phyloP scores from a whole-genome alignment of 1,284 basidiomycete genomes.

The Vanrija pseudolonga region DNA sequence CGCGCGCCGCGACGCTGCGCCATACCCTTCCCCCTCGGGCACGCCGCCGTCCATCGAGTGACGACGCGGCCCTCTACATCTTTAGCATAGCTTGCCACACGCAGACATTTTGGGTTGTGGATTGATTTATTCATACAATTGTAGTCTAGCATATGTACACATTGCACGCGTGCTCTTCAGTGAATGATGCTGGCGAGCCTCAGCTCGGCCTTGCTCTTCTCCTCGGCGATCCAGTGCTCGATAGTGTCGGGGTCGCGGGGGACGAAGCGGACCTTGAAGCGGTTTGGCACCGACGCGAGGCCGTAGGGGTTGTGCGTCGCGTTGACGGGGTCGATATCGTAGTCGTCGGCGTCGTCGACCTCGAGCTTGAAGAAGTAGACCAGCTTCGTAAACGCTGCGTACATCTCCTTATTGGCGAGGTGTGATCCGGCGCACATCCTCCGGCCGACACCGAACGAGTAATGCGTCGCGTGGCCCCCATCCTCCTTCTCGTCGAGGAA shows the following conservation, averaged over 20 bases:
- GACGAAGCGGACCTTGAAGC: slow-evolving; percentile 18
- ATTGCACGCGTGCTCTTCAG: no score
- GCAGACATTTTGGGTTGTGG: no score
- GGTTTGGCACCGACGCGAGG: slow-evolving; percentile 5
- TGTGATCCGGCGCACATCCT: slow-evolving; percentile 21
- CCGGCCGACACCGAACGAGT: slow-evolving; percentile 21
- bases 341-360: slow-evolving; percentile 10
- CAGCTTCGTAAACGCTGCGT: slow-evolving; percentile 15
- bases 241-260: slow-evolving; percentile 16
- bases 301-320: slow-evolving; percentile 11
- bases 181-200: slow-evolving; percentile 5
- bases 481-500: slow-evolving; percentile 14
- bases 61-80: no score
- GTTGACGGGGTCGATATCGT: slow-evolving; percentile 16
- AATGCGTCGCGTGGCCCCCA: slow-evolving; percentile 8
- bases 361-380: slow-evolving; percentile 20
- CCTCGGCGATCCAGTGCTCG: slow-evolving; percentile 18
- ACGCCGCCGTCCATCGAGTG: no score
- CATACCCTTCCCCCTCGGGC: no score
- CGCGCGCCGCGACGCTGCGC: neutral
- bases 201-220: slow-evolving; percentile 16
- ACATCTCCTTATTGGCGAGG: slow-evolving; percentile 21
- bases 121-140: no score
- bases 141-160: no score
- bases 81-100: no score